Evolutionary conservation across 192 early-diverging fungal species (phyloP).

Genomic region (Entophlyctis helioformis): DNA sequence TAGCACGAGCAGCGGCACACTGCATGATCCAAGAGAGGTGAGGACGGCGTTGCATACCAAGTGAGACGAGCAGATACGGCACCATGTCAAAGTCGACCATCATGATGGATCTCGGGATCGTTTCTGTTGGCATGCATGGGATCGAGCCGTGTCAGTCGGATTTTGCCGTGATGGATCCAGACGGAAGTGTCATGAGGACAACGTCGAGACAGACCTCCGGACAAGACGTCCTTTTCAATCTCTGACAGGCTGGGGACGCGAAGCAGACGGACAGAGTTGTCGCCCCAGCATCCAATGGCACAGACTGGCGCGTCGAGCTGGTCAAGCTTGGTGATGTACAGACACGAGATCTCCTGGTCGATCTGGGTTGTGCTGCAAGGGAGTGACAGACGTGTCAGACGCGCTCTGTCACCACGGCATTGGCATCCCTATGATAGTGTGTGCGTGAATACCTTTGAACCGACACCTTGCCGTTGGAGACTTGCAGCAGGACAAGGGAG

Average conservation of each 20-base stretch:
- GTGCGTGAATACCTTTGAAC: neutral
- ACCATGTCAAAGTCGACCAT: conserved; percentile 19
- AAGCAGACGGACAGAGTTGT: conserved; percentile 47
- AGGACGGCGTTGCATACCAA: conserved; percentile 33
- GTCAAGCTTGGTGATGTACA: conserved; percentile 48
- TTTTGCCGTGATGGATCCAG: too few relatives aligned
- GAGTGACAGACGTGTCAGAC: too few relatives aligned
- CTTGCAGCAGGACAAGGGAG: conserved; percentile 43
- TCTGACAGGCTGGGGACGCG: conserved; percentile 40
- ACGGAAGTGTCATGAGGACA: too few relatives aligned
- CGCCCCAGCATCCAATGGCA: conserved; percentile 64
- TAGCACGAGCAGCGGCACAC: neutral
- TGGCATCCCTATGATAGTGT: neutral
- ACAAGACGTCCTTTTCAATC: conserved; percentile 28
- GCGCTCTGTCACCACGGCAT: neutral
- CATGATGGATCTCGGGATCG: conserved; percentile 56
- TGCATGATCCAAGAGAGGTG: neutral
- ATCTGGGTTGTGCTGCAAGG: conserved; percentile 22
- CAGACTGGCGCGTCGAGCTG: conserved; percentile 14
- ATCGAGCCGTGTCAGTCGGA: too few relatives aligned
- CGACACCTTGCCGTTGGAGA: conserved; percentile 33
- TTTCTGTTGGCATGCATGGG: too few relatives aligned
- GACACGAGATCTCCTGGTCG: conserved; percentile 59
- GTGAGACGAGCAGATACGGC: conserved; percentile 63
- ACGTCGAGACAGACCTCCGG: too few relatives aligned